Base-by-base conservation (phyloP, 345 rosid genomes). In the Pugionium dolabratum region DNA sequence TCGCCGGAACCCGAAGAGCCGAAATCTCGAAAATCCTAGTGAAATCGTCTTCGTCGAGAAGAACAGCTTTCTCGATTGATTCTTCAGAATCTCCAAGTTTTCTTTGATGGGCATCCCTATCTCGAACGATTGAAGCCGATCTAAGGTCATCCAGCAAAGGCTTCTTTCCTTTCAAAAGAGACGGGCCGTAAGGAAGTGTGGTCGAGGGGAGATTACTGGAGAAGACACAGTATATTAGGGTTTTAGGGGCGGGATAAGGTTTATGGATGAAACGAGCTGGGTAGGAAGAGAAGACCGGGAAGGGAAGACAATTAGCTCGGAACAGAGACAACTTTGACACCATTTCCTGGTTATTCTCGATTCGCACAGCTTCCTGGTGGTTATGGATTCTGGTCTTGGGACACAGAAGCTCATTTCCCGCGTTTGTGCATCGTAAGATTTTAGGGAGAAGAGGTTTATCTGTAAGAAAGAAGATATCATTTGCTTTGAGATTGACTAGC, bases 1-100 rank as follows among this genome's bases (percentile, higher is more conserved):
- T 83, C 2, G 90, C 78, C 1, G 95, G 88, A 39, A 88, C 95
- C 0, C 97, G 82, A 45, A 88, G 76, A 5, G 93, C 93, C 8
- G 86, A 76, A 9, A 90, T 39, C 4, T 82, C 78, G 59, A 83
- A 88, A 3, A 82, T 74, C 76, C 91, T 70, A 32, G 86, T 73
- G 84, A 90, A 93, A 11, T 78, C 70, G 42, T 66, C 77, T 28
- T 82, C 90, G 1, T 86, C 69, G 10, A 89, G 18, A 65, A 86
- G 52, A 44, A 28, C 9, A 44, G 32, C 28, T 25, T 69, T 54
- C 18, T 75, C 78, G 31, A 65, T 70, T 9, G 73, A 73, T 39
- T 78, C 78, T 36, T 58, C 69, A 0, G 29, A 66, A 47, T 53
- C 55, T 27, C 5, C 49, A 0, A 54, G 35, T 28, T 66, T 70